Percentiles rank a stretch among this genome's conserved stretches.
Evolutionary conservation across 2,329 filamentous ascomycete species (phyloP).

Genomic region (Neonectria hederae): DNA sequence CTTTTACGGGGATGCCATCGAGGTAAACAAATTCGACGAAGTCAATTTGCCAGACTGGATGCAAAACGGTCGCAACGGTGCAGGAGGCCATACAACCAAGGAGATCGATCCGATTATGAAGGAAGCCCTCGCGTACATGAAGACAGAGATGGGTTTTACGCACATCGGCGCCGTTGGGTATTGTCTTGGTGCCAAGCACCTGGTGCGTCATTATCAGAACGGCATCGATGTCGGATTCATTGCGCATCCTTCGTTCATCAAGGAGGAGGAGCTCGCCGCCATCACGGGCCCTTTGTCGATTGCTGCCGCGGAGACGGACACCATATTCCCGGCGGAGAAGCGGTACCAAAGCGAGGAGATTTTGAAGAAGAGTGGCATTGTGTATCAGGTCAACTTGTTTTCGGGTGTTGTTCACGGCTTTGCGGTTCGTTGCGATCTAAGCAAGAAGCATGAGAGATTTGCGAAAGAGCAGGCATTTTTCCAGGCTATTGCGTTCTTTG

Average conservation of each 20-base stretch:
- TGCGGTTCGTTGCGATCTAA: conserved; percentile 72
- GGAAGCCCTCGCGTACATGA: conserved; percentile 60
- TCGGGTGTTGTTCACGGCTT: conserved; percentile 79
- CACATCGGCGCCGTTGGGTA: conserved; percentile 75
- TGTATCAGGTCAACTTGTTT: conserved; percentile 83
- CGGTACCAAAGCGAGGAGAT: conserved; percentile 72
- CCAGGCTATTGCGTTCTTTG: conserved; percentile 81
- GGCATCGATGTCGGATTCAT: conserved; percentile 76
- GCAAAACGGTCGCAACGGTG: conserved; percentile 52
- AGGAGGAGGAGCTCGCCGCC: conserved; percentile 70
- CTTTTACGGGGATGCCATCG: conserved; percentile 50
- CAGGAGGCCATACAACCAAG: conserved; percentile 51
- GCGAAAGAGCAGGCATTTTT: conserved; percentile 84
- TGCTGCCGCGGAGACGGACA: conserved; percentile 69
- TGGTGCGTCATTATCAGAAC: conserved; percentile 69
- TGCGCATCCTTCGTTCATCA: conserved; percentile 83
- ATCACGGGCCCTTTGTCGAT: conserved; percentile 75
- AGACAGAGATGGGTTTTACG: conserved; percentile 61
- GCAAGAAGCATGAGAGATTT: conserved; percentile 64
- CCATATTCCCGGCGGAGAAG: conserved; percentile 70
- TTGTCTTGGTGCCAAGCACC: conserved; percentile 76
- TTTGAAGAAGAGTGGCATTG: conserved; percentile 61
- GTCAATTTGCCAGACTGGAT: conserved; percentile 46
- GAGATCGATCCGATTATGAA: conserved; percentile 44
- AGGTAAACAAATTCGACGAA: conserved; percentile 52